phyloP scores from a whole-genome alignment of 2,329 filamentous ascomycete species.

The Falciphora oryzae region DNA sequence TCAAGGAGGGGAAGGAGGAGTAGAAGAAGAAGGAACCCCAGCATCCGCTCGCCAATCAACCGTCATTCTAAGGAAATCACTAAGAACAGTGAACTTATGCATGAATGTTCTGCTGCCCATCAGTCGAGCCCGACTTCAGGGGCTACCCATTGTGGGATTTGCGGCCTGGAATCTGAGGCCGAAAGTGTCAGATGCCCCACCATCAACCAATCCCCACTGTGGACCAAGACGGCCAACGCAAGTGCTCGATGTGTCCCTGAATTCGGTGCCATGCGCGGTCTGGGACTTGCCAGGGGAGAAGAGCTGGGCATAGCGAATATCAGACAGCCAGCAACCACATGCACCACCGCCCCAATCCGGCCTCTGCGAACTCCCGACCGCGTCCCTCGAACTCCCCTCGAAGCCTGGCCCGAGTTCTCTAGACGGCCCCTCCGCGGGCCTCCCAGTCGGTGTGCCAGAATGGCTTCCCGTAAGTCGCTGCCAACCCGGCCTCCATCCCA shows the following conservation, averaged over 20 bases:
- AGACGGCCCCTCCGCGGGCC: conserved; percentile 11
- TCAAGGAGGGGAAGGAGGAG: too few species aligned
- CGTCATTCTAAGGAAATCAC: too few species aligned
- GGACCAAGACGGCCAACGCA: neutral
- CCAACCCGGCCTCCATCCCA: neutral
- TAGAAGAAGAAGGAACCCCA: too few species aligned
- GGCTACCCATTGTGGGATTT: too few species aligned
- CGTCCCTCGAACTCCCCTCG: neutral
- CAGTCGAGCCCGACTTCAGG: neutral
- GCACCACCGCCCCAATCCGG: neutral
- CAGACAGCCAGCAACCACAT: neutral
- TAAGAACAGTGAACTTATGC: too few species aligned
- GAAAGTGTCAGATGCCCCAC: neutral
- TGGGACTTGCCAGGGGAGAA: neutral
- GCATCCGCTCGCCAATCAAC: too few species aligned
- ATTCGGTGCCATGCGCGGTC: too few species aligned
- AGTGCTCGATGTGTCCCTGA: neutral
- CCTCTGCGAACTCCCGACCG: neutral
- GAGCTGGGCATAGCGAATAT: neutral
- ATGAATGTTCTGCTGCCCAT: too few species aligned
- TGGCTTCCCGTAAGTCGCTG: conserved; percentile 11
- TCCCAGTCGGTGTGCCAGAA: conserved; percentile 5
- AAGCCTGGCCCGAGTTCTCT: conserved; percentile 8
- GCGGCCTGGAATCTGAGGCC: neutral
- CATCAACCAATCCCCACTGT: neutral